Base-by-base conservation (phyloP, 208 protist species). In the Crithidia thermophila region DNA sequence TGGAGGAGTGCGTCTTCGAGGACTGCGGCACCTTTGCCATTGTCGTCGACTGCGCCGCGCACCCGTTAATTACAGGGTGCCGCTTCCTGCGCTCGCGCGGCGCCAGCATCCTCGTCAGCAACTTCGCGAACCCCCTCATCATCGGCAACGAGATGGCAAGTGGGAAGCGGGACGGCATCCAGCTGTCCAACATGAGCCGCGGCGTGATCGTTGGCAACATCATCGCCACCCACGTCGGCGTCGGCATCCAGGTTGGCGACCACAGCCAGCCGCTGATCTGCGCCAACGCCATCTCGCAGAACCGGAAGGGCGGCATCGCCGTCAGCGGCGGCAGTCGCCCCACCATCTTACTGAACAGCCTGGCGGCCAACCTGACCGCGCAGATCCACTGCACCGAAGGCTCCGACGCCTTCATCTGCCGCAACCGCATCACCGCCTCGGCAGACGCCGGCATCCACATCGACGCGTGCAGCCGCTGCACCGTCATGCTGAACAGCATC, bases 81-180 rank as follows among this genome's bases (percentile, higher is more conserved):
- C 82, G 70, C 39, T 92, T 96, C 62, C 27, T 80, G 45, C 72
- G 79, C 45, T 90, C 82, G 7, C 74, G 81, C 28, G 78, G 82
- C 7, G 78, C 84, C 9, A 77, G 72, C 40, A 88, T 96, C 40
- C 62, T 92, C 20, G 56, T 92, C 16, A 72, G 73, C 40, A 91
- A 87, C 72, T 93, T 88, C 33, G 86, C 87, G 9, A 88, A 96
- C 58, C 91, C 91, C 14, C 56, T 94, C 34, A 89, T 96, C 68
- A 80, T 93, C 49, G 88, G 87, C 52, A 96, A 96, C 65, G 85
- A 89, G 61, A 91, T 96, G 27, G 58, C 58, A 9, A 66, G 53
- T n/a, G 84, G 79, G 11, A 67, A 68, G 39, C 71, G 77, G 40
- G 59, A 90, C 51, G 91, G 86, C 34, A 79, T 94, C 43, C 76